A percentile compares a stretch with the other conserved stretches of the same genome.
Conservation (phyloP, 805 yeast genomes). For the Candida ortonii region DNA sequence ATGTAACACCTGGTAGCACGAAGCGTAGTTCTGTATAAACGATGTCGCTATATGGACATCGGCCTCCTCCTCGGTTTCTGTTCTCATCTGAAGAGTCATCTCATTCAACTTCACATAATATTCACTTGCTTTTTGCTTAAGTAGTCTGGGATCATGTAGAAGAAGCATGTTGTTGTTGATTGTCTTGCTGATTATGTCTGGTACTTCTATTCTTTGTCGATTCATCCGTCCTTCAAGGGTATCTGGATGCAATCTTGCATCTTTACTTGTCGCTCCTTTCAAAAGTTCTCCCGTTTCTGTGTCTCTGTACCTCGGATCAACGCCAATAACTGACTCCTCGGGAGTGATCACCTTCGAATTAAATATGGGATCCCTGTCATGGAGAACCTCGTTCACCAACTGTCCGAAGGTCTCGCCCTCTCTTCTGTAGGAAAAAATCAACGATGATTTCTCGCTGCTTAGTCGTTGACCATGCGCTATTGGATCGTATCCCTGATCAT, state of each 20-base stretch:
- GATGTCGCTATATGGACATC: constrained; percentile 81
- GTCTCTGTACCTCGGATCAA: constrained; percentile 33
- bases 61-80: constrained; percentile 47
- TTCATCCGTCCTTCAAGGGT: constrained; percentile 58
- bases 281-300: constrained; percentile 30
- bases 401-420: constrained; percentile 43
- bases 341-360: constrained; percentile 36
- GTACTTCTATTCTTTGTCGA: constrained; percentile 52
- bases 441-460: constrained; percentile 20
- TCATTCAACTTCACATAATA: constrained; percentile 41
- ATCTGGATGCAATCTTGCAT: constrained; percentile 54
- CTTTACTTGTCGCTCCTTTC: constrained; percentile 43
- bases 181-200: constrained; percentile 51
- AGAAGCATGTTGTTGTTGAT: constrained; percentile 64
- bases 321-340: constrained; percentile 34
- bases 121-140: constrained; percentile 54
- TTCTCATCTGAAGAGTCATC: constrained; percentile 47
- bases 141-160: constrained; percentile 56
- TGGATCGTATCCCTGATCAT: constrained; percentile 16
- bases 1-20: constrained; percentile 57
- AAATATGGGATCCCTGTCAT: constrained; percentile 33
- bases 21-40: constrained; percentile 78
- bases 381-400: constrained; percentile 36
- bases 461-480: constrained; percentile 21
- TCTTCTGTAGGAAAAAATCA: constrained; percentile 36